Evolutionary conservation across 2,329 filamentous ascomycete genomes (phyloP).

Genomic region (Chalara sp.): DNA sequence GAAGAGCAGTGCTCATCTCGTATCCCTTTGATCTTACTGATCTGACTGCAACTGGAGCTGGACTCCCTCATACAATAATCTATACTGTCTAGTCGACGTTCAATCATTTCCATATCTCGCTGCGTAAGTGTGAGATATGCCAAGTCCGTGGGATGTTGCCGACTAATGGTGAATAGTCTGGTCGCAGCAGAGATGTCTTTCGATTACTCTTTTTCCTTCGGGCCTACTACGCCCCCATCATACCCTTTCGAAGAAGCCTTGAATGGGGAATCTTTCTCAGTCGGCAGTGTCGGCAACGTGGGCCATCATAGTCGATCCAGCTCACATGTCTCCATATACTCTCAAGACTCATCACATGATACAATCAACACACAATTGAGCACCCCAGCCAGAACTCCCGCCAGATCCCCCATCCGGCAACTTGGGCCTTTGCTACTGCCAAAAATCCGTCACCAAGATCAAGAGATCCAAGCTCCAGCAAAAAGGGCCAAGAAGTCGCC

Average conservation of each 20-base stretch:
- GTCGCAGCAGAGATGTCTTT: constrained; percentile 52
- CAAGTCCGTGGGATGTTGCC: constrained; percentile 1
- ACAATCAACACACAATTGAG: constrained; percentile 62
- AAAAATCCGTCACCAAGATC: constrained; percentile 81
- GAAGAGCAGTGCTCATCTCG: constrained; percentile 25
- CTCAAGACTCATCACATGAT: constrained; percentile 61
- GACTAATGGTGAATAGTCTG: constrained; percentile 38
- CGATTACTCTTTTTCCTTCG: constrained; percentile 52
- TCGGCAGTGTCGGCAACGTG: constrained; percentile 27
- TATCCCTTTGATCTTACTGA: constrained; percentile 23
- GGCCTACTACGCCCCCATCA: constrained; percentile 42
- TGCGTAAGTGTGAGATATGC: constrained; percentile 18
- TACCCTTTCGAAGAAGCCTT: constrained; percentile 51
- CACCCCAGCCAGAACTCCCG: constrained; percentile 52
- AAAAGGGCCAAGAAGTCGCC: constrained; percentile 50
- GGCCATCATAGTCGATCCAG: constrained; percentile 31
- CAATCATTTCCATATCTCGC: constrained; percentile 4
- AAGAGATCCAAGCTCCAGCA: constrained; percentile 53
- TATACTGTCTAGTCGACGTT: constrained; percentile 21
- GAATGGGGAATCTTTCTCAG: constrained; percentile 45
- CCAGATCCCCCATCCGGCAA: constrained; percentile 65
- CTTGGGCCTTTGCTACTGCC: constrained; percentile 76
- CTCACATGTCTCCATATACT: constrained; percentile 43
- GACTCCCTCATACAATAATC: constrained; percentile 22
- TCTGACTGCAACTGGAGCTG: constrained; percentile 21